A percentile compares a stretch with the other conserved stretches of the same genome.
phyloP scores from a whole-genome alignment of 139 green algal species.

The Bryopsis sp. region DNA sequence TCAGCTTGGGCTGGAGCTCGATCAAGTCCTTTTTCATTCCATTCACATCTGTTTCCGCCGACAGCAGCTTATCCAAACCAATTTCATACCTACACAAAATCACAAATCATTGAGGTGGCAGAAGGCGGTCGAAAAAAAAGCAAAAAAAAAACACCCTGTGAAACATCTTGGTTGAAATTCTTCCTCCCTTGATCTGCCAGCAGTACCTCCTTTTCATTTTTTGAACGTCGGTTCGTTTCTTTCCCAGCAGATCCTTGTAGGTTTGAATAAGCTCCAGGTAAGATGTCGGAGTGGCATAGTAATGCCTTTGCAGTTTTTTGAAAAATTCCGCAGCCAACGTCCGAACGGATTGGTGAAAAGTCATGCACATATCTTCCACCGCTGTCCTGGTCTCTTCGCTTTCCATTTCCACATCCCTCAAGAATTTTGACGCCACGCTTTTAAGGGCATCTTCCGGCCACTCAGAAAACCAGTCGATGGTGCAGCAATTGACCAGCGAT shows the following conservation, averaged over 20 bases:
- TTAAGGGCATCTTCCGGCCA: constrained; percentile 35
- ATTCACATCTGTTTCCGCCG: constrained; percentile 42
- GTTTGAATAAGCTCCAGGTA: constrained; percentile 68
- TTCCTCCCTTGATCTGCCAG: too few species aligned
- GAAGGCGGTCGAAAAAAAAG: constrained; percentile 22
- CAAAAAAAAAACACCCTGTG: neutral
- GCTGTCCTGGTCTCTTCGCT: too few species aligned
- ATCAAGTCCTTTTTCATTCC: constrained; percentile 72
- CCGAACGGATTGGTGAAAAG: too few species aligned
- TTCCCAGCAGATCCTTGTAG: constrained; percentile 61
- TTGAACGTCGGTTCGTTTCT: too few species aligned
- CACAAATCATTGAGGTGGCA: too few species aligned
- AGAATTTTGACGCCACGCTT: constrained; percentile 32
- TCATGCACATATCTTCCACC: too few species aligned
- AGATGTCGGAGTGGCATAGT: constrained; percentile 67
- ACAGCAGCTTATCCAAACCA: constrained; percentile 59
- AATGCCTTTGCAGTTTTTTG: too few species aligned
- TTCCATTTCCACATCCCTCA: constrained; percentile 36
- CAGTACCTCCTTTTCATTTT: too few species aligned
- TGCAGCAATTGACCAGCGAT: constrained; percentile 44
- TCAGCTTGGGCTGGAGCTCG: constrained; percentile 67
- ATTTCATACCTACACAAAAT: constrained; percentile 33
- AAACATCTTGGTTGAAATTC: constrained; percentile 31
- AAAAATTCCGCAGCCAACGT: too few species aligned
- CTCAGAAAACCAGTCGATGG: constrained; percentile 34